Evolutionary conservation across 2,329 filamentous ascomycete genomes (phyloP).

Genomic region (Penicillium griseofulvum): DNA sequence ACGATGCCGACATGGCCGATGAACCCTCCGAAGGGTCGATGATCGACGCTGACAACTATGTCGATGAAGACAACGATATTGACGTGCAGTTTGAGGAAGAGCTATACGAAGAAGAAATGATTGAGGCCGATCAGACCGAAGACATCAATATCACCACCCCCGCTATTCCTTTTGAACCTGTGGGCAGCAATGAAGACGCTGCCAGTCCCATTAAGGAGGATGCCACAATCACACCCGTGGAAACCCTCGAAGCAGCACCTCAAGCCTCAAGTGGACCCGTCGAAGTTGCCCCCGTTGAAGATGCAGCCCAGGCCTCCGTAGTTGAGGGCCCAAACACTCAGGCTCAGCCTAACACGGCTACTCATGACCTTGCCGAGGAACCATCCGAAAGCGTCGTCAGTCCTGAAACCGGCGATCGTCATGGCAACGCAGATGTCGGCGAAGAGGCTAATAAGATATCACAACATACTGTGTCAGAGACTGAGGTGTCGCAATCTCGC

Average conservation of each 20-base stretch:
- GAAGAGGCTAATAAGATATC: constrained; percentile 24
- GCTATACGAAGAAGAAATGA: constrained; percentile 41
- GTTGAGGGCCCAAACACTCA: not conserved
- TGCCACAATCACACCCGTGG: constrained; percentile 4
- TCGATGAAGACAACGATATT: constrained; percentile 27
- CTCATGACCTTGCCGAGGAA: constrained; percentile 1
- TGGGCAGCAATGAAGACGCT: constrained; percentile 6
- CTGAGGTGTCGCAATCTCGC: constrained; percentile 5
- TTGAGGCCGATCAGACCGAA: constrained; percentile 40
- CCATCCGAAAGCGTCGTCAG: not conserved
- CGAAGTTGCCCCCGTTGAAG: not conserved
- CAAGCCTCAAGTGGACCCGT: not conserved
- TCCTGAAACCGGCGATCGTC: not conserved
- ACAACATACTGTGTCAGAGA: not conserved
- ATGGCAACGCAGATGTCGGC: constrained; percentile 4
- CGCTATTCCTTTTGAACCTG: constrained; percentile 17
- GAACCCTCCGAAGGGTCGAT: constrained; percentile 43
- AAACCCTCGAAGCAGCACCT: constrained; percentile 4
- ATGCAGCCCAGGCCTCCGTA: not conserved
- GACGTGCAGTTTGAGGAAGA: constrained; percentile 33
- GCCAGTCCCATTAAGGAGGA: constrained; percentile 3
- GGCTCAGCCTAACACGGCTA: not conserved
- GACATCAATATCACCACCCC: constrained; percentile 33
- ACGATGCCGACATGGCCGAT: constrained; percentile 50
- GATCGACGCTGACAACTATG: constrained; percentile 35